A percentile compares a stretch with the other conserved stretches of the same genome.
Conservation (phyloP, 2,329 filamentous ascomycete species). For the Penicillium crustosum region DNA sequence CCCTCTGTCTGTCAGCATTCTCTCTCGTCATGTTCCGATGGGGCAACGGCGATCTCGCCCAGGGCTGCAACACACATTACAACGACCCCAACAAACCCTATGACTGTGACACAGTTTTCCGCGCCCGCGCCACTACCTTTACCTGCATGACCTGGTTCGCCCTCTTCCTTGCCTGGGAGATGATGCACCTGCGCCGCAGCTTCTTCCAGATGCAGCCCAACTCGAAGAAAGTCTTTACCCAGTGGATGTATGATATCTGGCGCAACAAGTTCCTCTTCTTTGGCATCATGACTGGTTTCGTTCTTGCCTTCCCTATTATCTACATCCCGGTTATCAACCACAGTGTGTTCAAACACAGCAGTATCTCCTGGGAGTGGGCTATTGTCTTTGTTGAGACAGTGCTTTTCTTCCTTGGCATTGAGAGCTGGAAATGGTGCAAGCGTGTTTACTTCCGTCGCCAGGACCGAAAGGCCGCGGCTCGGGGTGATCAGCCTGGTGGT, state of each 20-base stretch:
- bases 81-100: conserved; percentile 30
- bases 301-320: conserved; percentile 59
- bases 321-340: conserved; percentile 70
- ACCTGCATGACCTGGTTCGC: conserved; percentile 74
- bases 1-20: conserved; percentile 64
- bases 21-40: conserved; percentile 63
- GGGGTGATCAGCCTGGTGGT: conserved; percentile 8
- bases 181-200: conserved; percentile 68
- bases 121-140: conserved; percentile 71
- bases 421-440: conserved; percentile 68
- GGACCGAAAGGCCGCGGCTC: conserved; percentile 14
- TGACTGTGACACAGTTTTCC: conserved; percentile 64
- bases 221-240: conserved; percentile 60
- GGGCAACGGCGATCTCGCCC: conserved; percentile 60
- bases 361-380: conserved; percentile 69
- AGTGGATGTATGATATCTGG: conserved; percentile 69
- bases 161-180: conserved; percentile 76
- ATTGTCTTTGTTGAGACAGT: conserved; percentile 62
- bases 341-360: conserved; percentile 64
- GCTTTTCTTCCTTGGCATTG: conserved; percentile 64
- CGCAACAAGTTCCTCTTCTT: conserved; percentile 71
- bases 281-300: conserved; percentile 58
- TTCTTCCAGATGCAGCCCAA: conserved; percentile 73
- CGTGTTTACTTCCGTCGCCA: conserved; percentile 52
- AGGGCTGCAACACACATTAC: conserved; percentile 61